Percentiles rank a stretch among this genome's conserved stretches.
Evolutionary conservation across 2,329 filamentous ascomycete genomes (phyloP).

Genomic region (Helotiales sp.): DNA sequence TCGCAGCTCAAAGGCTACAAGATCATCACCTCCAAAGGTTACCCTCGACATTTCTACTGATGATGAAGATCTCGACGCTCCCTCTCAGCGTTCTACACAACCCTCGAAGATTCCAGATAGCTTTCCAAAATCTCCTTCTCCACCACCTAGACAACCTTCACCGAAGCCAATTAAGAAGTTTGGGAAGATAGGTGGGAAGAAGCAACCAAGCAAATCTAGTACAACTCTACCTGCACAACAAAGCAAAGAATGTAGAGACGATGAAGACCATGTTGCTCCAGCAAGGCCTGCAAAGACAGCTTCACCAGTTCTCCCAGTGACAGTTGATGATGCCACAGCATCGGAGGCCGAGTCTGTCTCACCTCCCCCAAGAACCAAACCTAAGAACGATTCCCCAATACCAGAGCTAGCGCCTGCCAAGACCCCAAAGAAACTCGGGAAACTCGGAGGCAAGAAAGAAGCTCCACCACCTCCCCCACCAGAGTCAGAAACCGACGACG

Average conservation of each 20-base stretch:
- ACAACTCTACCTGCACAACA: neutral
- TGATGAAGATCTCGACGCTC: conserved; percentile 31
- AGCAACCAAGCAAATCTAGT: neutral
- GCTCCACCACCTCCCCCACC: conserved; percentile 1
- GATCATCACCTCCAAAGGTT: neutral
- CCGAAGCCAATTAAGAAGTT: conserved; percentile 9
- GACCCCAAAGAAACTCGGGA: conserved; percentile 18
- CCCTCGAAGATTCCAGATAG: conserved; percentile 30
- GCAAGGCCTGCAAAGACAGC: conserved; percentile 6
- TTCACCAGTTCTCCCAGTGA: neutral
- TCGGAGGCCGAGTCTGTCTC: conserved; percentile 2
- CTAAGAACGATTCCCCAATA: neutral
- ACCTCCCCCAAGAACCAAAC: neutral
- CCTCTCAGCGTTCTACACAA: conserved; percentile 29
- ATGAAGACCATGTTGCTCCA: conserved; percentile 5
- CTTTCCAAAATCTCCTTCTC: conserved; percentile 22
- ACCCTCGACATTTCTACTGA: conserved; percentile 23
- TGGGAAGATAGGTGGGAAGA: conserved; percentile 14
- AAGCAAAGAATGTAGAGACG: conserved; percentile 12
- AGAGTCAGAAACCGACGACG: neutral
- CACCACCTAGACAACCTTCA: neutral
- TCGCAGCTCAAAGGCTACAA: conserved; percentile 10
- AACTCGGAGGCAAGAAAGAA: conserved; percentile 24
- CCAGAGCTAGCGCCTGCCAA: neutral
- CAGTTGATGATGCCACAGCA: conserved; percentile 1